Evolutionary conservation across 192 early-diverging fungal species (phyloP).

Genomic region (Allomyces macrogynus): DNA sequence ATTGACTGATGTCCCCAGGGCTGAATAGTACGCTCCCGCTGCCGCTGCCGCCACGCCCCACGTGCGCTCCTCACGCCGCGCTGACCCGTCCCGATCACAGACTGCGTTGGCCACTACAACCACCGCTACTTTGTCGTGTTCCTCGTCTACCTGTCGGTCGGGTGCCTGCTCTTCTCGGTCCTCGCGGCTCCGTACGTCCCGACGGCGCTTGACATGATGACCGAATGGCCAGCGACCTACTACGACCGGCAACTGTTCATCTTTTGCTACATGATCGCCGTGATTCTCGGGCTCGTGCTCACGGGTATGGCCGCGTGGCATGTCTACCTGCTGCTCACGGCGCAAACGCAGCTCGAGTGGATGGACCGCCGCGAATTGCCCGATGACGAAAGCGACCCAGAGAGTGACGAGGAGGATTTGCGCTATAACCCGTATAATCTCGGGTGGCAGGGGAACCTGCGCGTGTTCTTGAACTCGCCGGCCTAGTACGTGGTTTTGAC

Average conservation of each 20-base stretch:
- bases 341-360: not conserved
- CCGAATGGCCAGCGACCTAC: not conserved
- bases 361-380: not conserved
- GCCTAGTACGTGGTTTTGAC: not conserved
- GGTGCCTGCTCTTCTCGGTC: not conserved
- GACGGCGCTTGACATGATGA: not conserved
- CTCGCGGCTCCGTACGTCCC: not conserved
- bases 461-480: not conserved
- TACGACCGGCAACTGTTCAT: not conserved
- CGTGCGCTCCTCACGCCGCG: no score
- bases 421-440: not conserved
- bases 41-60: no score
- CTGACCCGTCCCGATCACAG: not conserved
- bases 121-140: conserved; percentile 33
- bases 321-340: not conserved
- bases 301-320: not conserved
- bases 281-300: not conserved
- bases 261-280: not conserved
- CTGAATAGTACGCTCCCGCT: not conserved
- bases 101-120: conserved; percentile 25
- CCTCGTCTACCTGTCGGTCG: conserved; percentile 12
- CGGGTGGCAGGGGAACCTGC: not conserved
- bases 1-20: not conserved
- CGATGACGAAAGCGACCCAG: not conserved
- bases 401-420: not conserved